phyloP scores from a whole-genome alignment of 2,329 filamentous ascomycete genomes.

The Alternaria alternata region DNA sequence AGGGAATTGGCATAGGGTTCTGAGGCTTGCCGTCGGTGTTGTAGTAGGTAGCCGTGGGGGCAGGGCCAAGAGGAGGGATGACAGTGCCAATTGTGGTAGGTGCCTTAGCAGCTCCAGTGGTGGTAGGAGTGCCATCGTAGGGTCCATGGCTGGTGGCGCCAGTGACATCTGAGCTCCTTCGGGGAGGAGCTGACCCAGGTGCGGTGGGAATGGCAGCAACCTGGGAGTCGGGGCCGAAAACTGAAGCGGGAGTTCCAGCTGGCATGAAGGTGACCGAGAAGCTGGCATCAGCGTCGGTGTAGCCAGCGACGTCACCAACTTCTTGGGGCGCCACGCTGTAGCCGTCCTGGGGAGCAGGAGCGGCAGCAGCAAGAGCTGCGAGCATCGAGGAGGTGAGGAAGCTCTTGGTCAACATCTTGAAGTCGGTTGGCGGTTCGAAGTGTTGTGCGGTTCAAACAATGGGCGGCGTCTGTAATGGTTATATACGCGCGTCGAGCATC shows the following conservation, averaged over 20 bases:
- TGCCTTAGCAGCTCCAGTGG: constrained; percentile 72
- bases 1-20: constrained; percentile 73
- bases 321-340: constrained; percentile 5
- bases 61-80: constrained; percentile 66
- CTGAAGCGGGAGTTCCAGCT: constrained; percentile 48
- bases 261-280: constrained; percentile 48
- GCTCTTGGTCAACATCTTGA: constrained; percentile 51
- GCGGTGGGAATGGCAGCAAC: constrained; percentile 46
- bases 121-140: constrained; percentile 71
- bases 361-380: constrained; percentile 47
- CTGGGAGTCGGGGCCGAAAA: constrained; percentile 56
- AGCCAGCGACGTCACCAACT: constrained; percentile 49
- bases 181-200: constrained; percentile 51
- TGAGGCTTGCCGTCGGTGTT: constrained; percentile 75
- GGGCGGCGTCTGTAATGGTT: constrained; percentile 10
- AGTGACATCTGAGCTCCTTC: constrained; percentile 59
- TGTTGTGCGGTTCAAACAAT: constrained; percentile 8
- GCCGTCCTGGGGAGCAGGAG: constrained; percentile 49
- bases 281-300: constrained; percentile 55
- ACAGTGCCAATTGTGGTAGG: constrained; percentile 62
- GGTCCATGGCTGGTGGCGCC: constrained; percentile 74
- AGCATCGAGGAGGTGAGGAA: constrained; percentile 45
- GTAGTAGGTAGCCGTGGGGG: constrained; percentile 72
- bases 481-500: constrained; percentile 20
- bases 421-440: constrained; percentile 15